Base-by-base conservation (phyloP, 140 eudicot genomes). In the Bidens hawaiensis region DNA sequence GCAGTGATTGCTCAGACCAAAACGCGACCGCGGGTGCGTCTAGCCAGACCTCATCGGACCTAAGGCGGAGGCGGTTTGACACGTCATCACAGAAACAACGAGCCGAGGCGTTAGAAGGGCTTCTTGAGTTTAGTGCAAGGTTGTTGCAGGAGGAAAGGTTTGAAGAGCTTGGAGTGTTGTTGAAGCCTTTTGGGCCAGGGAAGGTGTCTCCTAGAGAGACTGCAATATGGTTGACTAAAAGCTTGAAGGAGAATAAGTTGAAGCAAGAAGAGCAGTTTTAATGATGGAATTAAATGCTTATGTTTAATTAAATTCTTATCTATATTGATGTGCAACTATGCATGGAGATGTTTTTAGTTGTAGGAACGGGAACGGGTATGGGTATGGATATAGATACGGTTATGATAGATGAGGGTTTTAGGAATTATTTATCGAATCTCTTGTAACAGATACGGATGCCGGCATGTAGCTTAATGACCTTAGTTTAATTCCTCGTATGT, bases 161-260 rank as follows among this genome's bases (percentile, higher is more conserved):
- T 54, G 98, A 91, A 33, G 98, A 91, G 62, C 98, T 91, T 38
- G 88, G 81, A 16, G 98, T 91, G 59, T 68, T 91, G 66, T 58
- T 91, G 78, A 87, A 84, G 74, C 98, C 98, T 24, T 91, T 91
- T 77, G 98, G 98, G 25, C 94, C 94, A 3, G 98, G 84, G 7
- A 91, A 91, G 64, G 98, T 84, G 49, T 91, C 98, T 54, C 91
- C 98, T 4, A 84, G 98, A 63, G 98, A 91, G 76, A 91, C 98
- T 42, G 98, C 98, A 25, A 91, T 91, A 41, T 91, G 98, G 98
- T 69, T 91, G 82, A 70, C 96, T 10, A 91, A 87, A 78, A 87
- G 97, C 76, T 75, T 90, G 60, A 90, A 90, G 76, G 97, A 84
- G 57, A 90, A 85, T 65, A 65, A 81, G 3, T 43, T 59, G 60